Evolutionary conservation across 495 filamentous ascomycete genomes (phyloP).

Genomic region (Penicillium desertorum): DNA sequence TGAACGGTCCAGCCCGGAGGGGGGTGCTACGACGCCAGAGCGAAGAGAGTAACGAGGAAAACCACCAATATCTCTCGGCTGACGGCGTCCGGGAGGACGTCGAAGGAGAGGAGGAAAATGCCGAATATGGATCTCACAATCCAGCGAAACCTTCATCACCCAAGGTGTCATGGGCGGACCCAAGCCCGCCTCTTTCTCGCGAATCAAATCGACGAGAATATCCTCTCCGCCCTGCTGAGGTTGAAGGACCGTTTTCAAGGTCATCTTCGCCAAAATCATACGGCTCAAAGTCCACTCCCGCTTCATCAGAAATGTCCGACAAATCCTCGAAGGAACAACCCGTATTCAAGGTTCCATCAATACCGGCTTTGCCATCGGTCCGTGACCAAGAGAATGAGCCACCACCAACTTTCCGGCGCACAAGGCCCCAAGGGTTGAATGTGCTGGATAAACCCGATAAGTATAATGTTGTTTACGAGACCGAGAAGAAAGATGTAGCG

Average conservation of each 20-base stretch:
- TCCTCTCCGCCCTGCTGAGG: slow-evolving; percentile 19
- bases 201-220: slow-evolving; percentile 31
- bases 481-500: slow-evolving; percentile 46
- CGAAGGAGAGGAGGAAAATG: slow-evolving; percentile 27
- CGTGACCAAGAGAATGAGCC: slow-evolving; percentile 82
- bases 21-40: slow-evolving; percentile 68
- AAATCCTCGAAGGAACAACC: slow-evolving; percentile 49
- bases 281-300: slow-evolving; percentile 45
- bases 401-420: slow-evolving; percentile 70
- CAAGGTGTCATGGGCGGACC: slow-evolving; percentile 50
- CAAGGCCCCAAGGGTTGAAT: slow-evolving; percentile 57
- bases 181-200: slow-evolving; percentile 33
- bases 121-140: slow-evolving; percentile 30
- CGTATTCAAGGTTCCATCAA: slow-evolving; percentile 65
- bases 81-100: slow-evolving; percentile 32
- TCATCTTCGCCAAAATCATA: slow-evolving; percentile 44
- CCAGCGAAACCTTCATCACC: slow-evolving; percentile 41
- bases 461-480: slow-evolving; percentile 47
- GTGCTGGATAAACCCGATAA: slow-evolving; percentile 62
- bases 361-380: slow-evolving; percentile 56
- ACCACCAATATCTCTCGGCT: slow-evolving; percentile 29
- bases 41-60: slow-evolving; percentile 61
- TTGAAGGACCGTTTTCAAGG: slow-evolving; percentile 39
- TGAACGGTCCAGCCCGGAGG: slow-evolving; percentile 71
- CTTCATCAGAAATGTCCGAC: slow-evolving; percentile 41